These are phyloP conservation scores for Knoxia roxburghii DNA, from an alignment of 257 asterid species.

Conservation along the genomic window DNA sequence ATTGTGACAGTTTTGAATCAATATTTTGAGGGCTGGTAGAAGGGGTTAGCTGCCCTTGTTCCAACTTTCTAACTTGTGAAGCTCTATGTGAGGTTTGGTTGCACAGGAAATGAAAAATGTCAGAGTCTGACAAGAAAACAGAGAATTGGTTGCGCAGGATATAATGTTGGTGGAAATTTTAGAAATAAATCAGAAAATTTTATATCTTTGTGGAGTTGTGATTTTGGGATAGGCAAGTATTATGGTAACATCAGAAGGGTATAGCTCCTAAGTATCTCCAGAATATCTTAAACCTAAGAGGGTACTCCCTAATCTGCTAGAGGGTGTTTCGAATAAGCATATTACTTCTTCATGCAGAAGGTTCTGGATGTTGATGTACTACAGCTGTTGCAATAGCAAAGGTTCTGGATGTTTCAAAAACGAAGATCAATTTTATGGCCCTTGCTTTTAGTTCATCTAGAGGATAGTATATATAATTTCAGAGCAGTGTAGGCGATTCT, in stretches of 20 bases:
- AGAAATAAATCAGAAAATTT: background rate
- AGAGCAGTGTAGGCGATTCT: background rate
- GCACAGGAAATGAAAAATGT: background rate
- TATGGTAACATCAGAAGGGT: no score
- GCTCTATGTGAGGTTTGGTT: background rate
- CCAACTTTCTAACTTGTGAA: conserved; percentile 1
- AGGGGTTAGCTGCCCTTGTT: background rate
- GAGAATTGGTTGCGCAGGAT: background rate
- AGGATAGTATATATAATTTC: background rate
- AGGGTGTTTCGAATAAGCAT: no score
- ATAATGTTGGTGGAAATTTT: background rate
- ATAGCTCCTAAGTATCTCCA: no score
- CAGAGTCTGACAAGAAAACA: background rate
- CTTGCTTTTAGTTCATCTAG: background rate
- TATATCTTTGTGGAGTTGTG: background rate
- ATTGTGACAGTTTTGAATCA: background rate
- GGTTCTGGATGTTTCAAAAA: no score
- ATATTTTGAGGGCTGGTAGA: background rate
- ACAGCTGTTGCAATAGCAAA: background rate
- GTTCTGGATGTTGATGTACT: no score
- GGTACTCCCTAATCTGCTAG: no score
- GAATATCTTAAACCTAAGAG: no score
- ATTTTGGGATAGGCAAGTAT: background rate
- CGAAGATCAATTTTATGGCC: no score
- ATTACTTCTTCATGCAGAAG: no score